Base-by-base conservation (phyloP, 2,329 filamentous ascomycete genomes). In the Sporothrix pallida region DNA sequence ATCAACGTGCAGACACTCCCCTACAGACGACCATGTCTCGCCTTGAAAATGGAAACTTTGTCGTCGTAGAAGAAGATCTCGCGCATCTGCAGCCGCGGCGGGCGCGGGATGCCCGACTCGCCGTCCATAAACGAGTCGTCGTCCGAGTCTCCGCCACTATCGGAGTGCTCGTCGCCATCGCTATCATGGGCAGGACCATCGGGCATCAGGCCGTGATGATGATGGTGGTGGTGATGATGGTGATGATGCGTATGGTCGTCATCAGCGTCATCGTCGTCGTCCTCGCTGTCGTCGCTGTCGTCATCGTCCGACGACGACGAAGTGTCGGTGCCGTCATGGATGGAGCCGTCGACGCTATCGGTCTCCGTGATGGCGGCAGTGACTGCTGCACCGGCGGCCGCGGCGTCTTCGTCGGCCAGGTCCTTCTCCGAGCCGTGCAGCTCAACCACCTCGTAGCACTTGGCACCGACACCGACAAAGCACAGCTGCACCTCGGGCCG, bases 31-130 rank as follows among this genome's bases (percentile, higher is more conserved):
- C 87, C 90, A 81, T 93, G 90, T 75, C 93, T 87, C 46, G 92
- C 91, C 80, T 91, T 92, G 83, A 95, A 95, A 74, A 95, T 91
- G 42, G 91, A 90, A 71, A 94, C 89, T 81, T 93, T 93, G 80
- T 95, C 93, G 80, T 95, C 93, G 78, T 94, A 95, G 81, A 94
- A 95, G 75, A 95, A 81, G 76, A 96, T 95, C 83, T 95, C 92
- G 75, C 92, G 85, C 76, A 95, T 83, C 72, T 89, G 86, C 74
- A 95, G 85, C 77, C 86, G 83, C 44, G 81, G 79, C 70, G 63
- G 26, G 58, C 54, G 69, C 9, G 80, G 82, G 54, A 83, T 81
- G 17, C 78, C 77, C 26, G 77, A 13, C 50, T 84, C 82, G 6
- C 83, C 83, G 23, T 86, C 85, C 67, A 85, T 84, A 62, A 85